Evolutionary conservation across 495 filamentous ascomycete genomes (phyloP).

Genomic region (Hyaloscypha hepaticicola): DNA sequence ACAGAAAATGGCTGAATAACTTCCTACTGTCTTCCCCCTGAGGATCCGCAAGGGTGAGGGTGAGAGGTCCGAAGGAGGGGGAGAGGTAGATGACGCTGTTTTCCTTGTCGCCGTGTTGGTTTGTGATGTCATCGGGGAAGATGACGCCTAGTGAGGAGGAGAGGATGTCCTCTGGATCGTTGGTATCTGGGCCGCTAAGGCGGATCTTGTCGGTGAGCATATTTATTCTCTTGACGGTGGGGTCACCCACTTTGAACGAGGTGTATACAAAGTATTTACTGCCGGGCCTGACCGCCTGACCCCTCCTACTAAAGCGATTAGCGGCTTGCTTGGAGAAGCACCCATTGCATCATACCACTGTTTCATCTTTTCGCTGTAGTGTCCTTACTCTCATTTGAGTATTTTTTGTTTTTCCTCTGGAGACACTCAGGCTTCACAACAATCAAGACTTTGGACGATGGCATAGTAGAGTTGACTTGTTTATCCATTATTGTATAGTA

Average conservation of each 20-base stretch:
- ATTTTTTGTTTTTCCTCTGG: background rate
- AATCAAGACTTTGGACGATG: background rate
- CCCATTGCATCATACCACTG: no score
- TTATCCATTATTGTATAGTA: constrained; percentile 17
- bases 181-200: constrained; percentile 33
- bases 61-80: constrained; percentile 47
- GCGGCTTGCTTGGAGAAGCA: no score
- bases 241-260: background rate
- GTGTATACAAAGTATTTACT: background rate
- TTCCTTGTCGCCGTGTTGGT: constrained; percentile 67
- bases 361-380: no score
- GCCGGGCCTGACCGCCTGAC: background rate
- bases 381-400: background rate
- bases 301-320: background rate
- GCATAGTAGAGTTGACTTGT: background rate
- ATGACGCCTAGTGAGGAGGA: constrained; percentile 61
- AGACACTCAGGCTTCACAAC: background rate
- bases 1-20: constrained; percentile 81
- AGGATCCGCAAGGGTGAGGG: constrained; percentile 54
- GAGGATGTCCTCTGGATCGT: constrained; percentile 64
- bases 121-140: constrained; percentile 69
- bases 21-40: constrained; percentile 53
- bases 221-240: background rate
- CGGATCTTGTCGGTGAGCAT: constrained; percentile 45
- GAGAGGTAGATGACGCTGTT: constrained; percentile 61